A percentile compares a stretch with the other conserved stretches of the same genome.
Conservation (phyloP, 2,329 filamentous ascomycete species). For the Westerdykella ornata region DNA sequence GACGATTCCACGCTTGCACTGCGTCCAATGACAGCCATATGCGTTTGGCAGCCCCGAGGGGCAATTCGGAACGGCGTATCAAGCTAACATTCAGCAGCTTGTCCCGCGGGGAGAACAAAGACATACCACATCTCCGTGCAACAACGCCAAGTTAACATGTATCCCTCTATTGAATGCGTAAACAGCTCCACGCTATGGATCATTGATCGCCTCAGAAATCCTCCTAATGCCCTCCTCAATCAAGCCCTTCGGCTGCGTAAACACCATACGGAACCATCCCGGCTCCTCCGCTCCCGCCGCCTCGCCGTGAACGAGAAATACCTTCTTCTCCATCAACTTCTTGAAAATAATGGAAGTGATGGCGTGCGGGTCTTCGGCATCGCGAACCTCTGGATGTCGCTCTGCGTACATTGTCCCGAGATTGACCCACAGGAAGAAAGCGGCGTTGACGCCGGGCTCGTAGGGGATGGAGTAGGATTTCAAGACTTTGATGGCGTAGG, state of each 20-base stretch:
- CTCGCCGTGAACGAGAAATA: constrained; percentile 48
- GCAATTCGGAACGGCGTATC: too few species aligned
- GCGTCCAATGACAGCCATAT: too few species aligned
- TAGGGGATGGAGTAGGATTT: constrained; percentile 35
- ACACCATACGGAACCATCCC: constrained; percentile 53
- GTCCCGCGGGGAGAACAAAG: too few species aligned
- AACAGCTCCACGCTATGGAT: too few species aligned
- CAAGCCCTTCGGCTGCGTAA: constrained; percentile 31
- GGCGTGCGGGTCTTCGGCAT: constrained; percentile 3
- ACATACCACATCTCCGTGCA: too few species aligned
- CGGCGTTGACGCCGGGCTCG: constrained; percentile 37
- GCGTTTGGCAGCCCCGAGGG: too few species aligned
- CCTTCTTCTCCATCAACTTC: constrained; percentile 40
- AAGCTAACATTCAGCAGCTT: too few species aligned
- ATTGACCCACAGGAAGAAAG: constrained; percentile 44
- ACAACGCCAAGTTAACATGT: too few species aligned
- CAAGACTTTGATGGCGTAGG: constrained; percentile 12
- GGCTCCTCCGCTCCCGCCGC: constrained; percentile 41
- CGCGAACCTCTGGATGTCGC: constrained; percentile 16
- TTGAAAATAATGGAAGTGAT: not conserved
- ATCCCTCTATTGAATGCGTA: too few species aligned
- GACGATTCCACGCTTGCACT: too few species aligned
- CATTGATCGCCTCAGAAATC: constrained; percentile 11
- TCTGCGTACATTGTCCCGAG: constrained; percentile 6
- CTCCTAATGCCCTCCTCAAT: constrained; percentile 30